Evolutionary conservation across 768 basidiomycete genomes (phyloP), one percentile per base, ranked within the genome.

Genomic region (Hebeloma cylindrosporum): DNA sequence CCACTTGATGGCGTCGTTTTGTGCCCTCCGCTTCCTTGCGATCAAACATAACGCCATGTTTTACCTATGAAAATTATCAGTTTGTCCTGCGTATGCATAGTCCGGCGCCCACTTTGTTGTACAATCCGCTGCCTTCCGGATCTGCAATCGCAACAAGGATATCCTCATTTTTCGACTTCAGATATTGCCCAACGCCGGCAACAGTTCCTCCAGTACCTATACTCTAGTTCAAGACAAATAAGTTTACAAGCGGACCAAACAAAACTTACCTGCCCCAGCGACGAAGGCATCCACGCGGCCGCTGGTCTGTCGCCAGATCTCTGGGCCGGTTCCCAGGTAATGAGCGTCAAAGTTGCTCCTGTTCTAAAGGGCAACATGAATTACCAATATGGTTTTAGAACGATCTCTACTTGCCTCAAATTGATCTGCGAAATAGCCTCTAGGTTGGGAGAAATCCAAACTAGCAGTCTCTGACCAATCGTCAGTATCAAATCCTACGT

Each of bases 151-250:
- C 83, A 8, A 98, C 75, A 9, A 78, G 58, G 33, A 94, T 54
- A 45, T 77, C 69, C 17, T 80, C 72, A 35, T 88, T 73, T 72
- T 81, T 79, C 8, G 78, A 78, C 67, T 93, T 95, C 41, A 99
- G 68, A 58, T 75, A 95, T 39, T 69, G 75, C 0, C 91, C 93
- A 4, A 75, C 78, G 0, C 95, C 95, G 2, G 93, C 86, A 39
- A 99, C 79, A 3, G 95, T 98, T 9, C 96, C 96, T 4, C 96
- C 95, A 2, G 95, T 97, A n/a, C 93, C 91, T 87, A 38, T n/a
- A 29, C 7, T 28, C 23, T 10, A n/a, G n/a, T n/a, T n/a, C n/a
- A n/a, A n/a, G 38, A 16, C 20, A n/a, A 31, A 45, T 26, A 43
- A 27, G 10, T 43, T 3, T 26, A 30, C 9, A 23, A 13, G 28